Evolutionary conservation across 1,139 yeast species (phyloP).

Genomic region (Yamadazyma atlantica): DNA sequence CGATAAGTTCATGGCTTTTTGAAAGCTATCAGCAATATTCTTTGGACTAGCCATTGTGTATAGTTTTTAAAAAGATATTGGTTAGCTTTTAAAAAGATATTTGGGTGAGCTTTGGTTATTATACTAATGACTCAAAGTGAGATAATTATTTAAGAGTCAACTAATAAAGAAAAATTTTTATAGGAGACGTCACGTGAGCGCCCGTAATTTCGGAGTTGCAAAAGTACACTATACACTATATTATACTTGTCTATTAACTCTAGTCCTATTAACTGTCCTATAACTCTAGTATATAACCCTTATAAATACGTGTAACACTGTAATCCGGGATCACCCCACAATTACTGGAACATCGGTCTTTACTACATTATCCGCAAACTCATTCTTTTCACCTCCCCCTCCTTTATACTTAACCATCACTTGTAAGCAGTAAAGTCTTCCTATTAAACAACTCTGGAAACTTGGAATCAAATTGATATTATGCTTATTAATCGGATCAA

Average conservation of each 20-base stretch:
- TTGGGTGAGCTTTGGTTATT: no score
- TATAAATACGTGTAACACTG: no score
- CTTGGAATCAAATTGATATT: slow-evolving; percentile 42
- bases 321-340: slow-evolving; percentile 44
- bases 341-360: slow-evolving; percentile 42
- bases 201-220: slow-evolving; percentile 6
- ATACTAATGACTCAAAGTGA: no score
- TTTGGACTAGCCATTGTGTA: slow-evolving; percentile 62
- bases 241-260: background rate
- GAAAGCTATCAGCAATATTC: slow-evolving; percentile 63
- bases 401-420: slow-evolving; percentile 42
- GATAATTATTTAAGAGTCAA: slow-evolving; percentile 1
- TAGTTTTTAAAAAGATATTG: background rate
- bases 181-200: slow-evolving; percentile 2
- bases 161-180: slow-evolving; percentile 2
- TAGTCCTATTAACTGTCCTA: background rate
- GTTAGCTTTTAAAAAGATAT: no score
- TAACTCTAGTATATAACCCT: no score
- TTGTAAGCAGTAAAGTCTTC: slow-evolving; percentile 43
- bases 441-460: slow-evolving; percentile 46
- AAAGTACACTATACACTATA: background rate
- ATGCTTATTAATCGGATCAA: slow-evolving; percentile 34
- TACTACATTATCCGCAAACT: slow-evolving; percentile 35
- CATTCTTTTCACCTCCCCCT: slow-evolving; percentile 33
- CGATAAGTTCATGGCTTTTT: slow-evolving; percentile 51